Base-by-base conservation (phyloP, 2,329 filamentous ascomycete genomes). In the Fusarium sp. region DNA sequence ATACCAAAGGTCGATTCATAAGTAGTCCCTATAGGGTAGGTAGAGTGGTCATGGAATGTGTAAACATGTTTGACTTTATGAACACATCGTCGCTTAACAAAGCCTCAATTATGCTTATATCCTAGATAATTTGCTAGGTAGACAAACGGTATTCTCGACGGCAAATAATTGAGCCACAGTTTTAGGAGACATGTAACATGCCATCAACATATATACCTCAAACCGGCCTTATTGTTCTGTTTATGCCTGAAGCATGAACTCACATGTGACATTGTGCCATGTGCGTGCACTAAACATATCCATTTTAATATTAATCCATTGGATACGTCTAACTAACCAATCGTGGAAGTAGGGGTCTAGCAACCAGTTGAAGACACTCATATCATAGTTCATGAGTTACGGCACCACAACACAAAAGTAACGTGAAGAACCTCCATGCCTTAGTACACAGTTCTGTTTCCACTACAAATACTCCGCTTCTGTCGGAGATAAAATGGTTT, bases 281-380 rank as follows among this genome's bases (percentile, higher is more conserved):
- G 15, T 35, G 32, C 32, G 32, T 35, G 32, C 32, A 35, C 17
- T 35, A 35, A 17, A 35, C 6, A 2, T 17, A 17, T 53, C 39
- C 32, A 26, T 28, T 9, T 26, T 32, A n/a, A 63, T 20, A 14
- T 26, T 32, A n/a, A 57, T 50, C 50, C 59, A 56, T 56, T 35
- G 19, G 48, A 56, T 28, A 40, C 46, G 41, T n/a, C 20, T 50
- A 55, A 35, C 44, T 39, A 37, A 57, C 45, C 43, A 63, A 58
- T 49, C 37, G 37, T 49, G 44, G 62, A 32, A 51, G 47, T 17
- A 54, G 32, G 49, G 24, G 40, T 35, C 40, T 14, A 33, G 39
- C 28, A 58, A 35, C 59, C 59, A 46, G 50, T 39, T 56, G 62
- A 58, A 57, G 37, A 32, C 35, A 40, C 47, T 56, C 54, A 44